Evolutionary conservation across 139 green algal genomes (phyloP).

Genomic region (Coccomyxa sp.): DNA sequence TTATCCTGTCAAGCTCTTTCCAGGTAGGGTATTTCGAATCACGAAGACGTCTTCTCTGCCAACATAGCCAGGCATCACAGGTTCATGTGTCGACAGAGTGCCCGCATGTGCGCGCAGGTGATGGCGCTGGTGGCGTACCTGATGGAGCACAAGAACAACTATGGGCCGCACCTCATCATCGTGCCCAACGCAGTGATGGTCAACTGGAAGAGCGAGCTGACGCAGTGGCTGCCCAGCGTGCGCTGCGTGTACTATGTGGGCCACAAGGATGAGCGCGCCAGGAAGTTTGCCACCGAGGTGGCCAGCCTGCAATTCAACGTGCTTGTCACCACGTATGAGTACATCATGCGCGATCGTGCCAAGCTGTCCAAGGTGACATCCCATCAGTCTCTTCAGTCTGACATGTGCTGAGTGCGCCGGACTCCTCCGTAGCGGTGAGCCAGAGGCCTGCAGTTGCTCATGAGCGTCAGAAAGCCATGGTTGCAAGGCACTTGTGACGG

Average conservation of each 20-base stretch:
- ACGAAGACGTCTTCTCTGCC: no score
- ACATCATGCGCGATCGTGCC: constrained; percentile 87
- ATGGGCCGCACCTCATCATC: constrained; percentile 95
- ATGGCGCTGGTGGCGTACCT: constrained; percentile 93
- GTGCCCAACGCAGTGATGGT: constrained; percentile 97
- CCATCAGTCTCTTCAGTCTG: not conserved
- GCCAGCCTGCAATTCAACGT: constrained; percentile 87
- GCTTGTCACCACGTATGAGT: constrained; percentile 97
- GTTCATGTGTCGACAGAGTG: no score
- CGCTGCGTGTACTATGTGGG: constrained; percentile 74
- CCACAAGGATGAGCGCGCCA: constrained; percentile 64
- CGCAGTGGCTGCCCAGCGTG: constrained; percentile 80
- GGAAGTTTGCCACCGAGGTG: constrained; percentile 63
- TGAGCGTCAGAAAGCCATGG: no score
- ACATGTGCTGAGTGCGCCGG: not conserved
- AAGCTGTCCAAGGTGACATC: constrained; percentile 50
- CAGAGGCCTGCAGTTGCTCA: not conserved
- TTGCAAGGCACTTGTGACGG: no score
- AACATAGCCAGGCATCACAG: no score
- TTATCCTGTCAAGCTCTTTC: no score
- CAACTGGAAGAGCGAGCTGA: constrained; percentile 95
- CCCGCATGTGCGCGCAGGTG: constrained; percentile 50
- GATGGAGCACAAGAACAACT: constrained; percentile 93
- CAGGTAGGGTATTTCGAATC: no score
- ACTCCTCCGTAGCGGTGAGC: not conserved